A percentile compares a stretch with the other conserved stretches of the same genome.
Conservation (phyloP, 371 early-diverging fungal species). For the Phascolomyces articulosus region DNA sequence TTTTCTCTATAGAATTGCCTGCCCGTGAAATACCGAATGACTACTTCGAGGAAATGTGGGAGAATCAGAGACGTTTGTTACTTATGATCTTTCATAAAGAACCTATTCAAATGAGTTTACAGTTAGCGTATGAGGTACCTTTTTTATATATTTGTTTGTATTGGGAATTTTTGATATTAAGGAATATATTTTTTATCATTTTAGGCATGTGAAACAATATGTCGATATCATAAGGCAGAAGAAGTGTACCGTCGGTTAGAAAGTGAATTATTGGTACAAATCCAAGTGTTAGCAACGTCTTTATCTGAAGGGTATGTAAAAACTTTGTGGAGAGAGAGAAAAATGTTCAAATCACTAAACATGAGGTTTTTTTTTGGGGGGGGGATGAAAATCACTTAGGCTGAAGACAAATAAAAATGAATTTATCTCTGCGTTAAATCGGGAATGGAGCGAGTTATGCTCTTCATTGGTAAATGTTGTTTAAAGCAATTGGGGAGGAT, state of each 20-base stretch:
- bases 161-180: neutral
- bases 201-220: conserved; percentile 77
- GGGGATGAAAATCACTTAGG: neutral
- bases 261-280: conserved; percentile 55
- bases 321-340: conserved; percentile 12
- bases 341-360: too few species aligned
- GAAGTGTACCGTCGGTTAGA: conserved; percentile 66
- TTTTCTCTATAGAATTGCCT: conserved; percentile 29
- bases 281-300: conserved; percentile 25
- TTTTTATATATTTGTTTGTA: neutral
- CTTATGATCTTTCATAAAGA: conserved; percentile 60
- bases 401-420: conserved; percentile 23
- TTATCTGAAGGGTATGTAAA: conserved; percentile 28
- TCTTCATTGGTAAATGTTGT: conserved; percentile 57
- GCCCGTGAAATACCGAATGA: conserved; percentile 65
- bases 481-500: too few species aligned
- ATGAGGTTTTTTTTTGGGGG: too few species aligned
- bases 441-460: conserved; percentile 65
- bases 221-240: conserved; percentile 73
- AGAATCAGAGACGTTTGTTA: conserved; percentile 63
- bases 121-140: conserved; percentile 74
- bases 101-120: conserved; percentile 66
- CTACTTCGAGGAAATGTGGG: conserved; percentile 68
- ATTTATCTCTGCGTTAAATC: conserved; percentile 54
- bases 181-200: neutral